Percentiles rank a stretch among this genome's conserved stretches.
Conservation (phyloP, 2,329 filamentous ascomycete species). For the Botryotinia calthae region DNA sequence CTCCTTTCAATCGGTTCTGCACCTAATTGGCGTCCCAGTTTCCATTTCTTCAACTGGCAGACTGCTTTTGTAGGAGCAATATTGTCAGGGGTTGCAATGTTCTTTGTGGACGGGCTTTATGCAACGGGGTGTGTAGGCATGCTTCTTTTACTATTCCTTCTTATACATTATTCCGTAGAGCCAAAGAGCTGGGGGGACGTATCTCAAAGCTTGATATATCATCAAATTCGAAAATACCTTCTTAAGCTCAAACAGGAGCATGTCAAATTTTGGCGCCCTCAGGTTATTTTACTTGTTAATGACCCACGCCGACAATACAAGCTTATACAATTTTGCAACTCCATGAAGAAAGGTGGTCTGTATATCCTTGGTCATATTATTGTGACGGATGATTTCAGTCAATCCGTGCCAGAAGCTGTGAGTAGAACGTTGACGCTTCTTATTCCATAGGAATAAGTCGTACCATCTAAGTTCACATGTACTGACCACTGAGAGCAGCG, state of each 20-base stretch:
- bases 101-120: constrained; percentile 82
- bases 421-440: not conserved
- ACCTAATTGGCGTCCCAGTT: constrained; percentile 83
- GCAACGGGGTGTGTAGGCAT: constrained; percentile 72
- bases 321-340: constrained; percentile 88
- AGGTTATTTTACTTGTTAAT: constrained; percentile 81
- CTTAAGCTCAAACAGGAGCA: constrained; percentile 81
- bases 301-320: constrained; percentile 78
- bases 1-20: constrained; percentile 82
- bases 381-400: constrained; percentile 76
- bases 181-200: constrained; percentile 91
- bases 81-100: constrained; percentile 79
- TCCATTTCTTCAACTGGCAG: constrained; percentile 86
- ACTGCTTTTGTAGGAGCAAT: constrained; percentile 73
- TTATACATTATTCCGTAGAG: constrained; percentile 82
- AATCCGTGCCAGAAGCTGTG: constrained; percentile 71
- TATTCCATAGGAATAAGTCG: not conserved
- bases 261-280: constrained; percentile 90
- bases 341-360: constrained; percentile 79
- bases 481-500: constrained; percentile 42
- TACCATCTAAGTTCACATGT: not conserved
- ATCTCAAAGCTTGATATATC: constrained; percentile 83
- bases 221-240: constrained; percentile 84
- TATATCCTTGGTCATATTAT: constrained; percentile 86
- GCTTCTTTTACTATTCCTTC: constrained; percentile 71